Percentiles rank a stretch among this genome's conserved stretches.
Conservation (phyloP, 2,329 filamentous ascomycete genomes). For the Cyphellophora europaea region DNA sequence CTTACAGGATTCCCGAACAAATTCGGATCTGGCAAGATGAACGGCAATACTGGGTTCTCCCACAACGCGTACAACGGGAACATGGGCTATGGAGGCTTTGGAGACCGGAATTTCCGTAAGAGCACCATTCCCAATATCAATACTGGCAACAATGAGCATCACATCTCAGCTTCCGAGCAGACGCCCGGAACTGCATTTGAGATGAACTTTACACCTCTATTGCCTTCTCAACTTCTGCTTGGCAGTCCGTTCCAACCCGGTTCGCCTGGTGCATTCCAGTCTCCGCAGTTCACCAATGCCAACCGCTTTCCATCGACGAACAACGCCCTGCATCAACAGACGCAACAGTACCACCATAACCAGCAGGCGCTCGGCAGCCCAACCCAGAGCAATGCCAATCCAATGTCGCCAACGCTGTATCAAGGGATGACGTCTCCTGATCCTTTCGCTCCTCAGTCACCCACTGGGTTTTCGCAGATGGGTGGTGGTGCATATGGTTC, state of each 20-base stretch:
- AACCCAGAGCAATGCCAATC: constrained; percentile 55
- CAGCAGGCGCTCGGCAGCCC: constrained; percentile 57
- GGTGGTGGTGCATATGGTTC: constrained; percentile 49
- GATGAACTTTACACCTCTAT: constrained; percentile 95
- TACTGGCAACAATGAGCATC: constrained; percentile 57
- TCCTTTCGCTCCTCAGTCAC: constrained; percentile 77
- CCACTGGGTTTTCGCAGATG: constrained; percentile 62
- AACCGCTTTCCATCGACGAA: constrained; percentile 62
- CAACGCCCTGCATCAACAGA: constrained; percentile 43
- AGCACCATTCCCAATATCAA: constrained; percentile 86
- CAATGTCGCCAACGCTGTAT: constrained; percentile 73
- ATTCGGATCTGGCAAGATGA: constrained; percentile 46
- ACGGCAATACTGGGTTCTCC: constrained; percentile 77
- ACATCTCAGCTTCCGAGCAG: constrained; percentile 57
- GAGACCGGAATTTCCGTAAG: constrained; percentile 75
- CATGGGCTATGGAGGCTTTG: constrained; percentile 64
- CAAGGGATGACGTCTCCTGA: constrained; percentile 80
- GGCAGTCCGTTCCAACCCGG: constrained; percentile 96
- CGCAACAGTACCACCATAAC: constrained; percentile 47
- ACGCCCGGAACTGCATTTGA: constrained; percentile 85
- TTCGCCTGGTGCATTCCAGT: constrained; percentile 80
- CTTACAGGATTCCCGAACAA: constrained; percentile 14
- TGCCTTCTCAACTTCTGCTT: constrained; percentile 87
- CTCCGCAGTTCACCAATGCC: constrained; percentile 83
- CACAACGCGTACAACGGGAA: constrained; percentile 88